phyloP scores from a whole-genome alignment of 2,329 filamentous ascomycete genomes.

The Microthyrium microscopicum region DNA sequence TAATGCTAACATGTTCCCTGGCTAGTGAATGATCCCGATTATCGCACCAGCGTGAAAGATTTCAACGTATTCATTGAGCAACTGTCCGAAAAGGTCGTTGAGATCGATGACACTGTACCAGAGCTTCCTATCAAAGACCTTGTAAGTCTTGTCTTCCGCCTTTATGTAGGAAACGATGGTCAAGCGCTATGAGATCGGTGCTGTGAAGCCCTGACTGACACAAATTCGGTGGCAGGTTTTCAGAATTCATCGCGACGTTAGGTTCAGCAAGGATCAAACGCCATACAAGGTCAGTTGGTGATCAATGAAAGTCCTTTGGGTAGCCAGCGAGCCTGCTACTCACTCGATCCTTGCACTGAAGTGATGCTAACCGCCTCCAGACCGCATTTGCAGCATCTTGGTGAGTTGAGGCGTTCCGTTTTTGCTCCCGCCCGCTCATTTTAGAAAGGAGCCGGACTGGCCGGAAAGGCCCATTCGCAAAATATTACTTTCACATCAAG shows the following conservation, averaged over 20 bases:
- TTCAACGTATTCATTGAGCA: constrained; percentile 64
- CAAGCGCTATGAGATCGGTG: constrained; percentile 5
- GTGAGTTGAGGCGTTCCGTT: constrained; percentile 22
- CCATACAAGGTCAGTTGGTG: constrained; percentile 58
- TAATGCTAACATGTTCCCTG: too few species aligned
- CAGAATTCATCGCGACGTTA: constrained; percentile 72
- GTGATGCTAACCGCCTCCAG: constrained; percentile 24
- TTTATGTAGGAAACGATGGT: background rate
- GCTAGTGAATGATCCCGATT: constrained; percentile 66
- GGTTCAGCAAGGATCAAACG: constrained; percentile 69
- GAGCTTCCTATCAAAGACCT: constrained; percentile 76
- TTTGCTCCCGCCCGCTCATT: background rate
- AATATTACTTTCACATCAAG: constrained; percentile 75
- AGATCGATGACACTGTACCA: constrained; percentile 65
- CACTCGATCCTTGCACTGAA: constrained; percentile 8
- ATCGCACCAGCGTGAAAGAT: constrained; percentile 60
- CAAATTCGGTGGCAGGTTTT: constrained; percentile 52
- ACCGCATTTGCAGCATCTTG: constrained; percentile 73
- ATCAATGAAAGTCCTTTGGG: constrained; percentile 5
- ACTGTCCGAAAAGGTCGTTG: constrained; percentile 52
- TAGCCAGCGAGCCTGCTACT: too few species aligned
- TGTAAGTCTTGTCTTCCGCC: constrained; percentile 22
- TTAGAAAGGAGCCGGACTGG: constrained; percentile 56
- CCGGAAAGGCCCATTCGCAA: constrained; percentile 71
- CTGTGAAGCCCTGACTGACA: background rate